Base-by-base conservation (phyloP, 1,284 basidiomycete species). In the Trametes pubescens region DNA sequence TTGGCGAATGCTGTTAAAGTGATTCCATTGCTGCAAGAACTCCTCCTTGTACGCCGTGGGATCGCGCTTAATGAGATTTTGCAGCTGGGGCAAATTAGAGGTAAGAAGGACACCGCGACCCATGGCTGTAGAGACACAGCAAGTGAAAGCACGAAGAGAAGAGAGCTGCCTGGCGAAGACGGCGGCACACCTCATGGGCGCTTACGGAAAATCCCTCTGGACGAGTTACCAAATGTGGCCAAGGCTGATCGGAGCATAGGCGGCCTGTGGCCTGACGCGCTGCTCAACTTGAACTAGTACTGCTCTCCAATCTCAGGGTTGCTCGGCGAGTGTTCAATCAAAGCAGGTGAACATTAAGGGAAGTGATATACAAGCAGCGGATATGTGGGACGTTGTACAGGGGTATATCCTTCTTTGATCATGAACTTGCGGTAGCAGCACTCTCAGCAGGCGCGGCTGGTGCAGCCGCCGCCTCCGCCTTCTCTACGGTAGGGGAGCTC, bases 1-100 rank as follows among this genome's bases (percentile, higher is more conserved):
- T 73, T 94, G 88, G 47, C 94, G 86, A 62, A 94, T 89, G 63
- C 90, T 93, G 71, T 93, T 88, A 79, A 96, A 99, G 77, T 99
- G 96, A 70, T 96, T 95, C 92, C 96, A 99, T 84, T 99, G 98
- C 68, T 96, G 95, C n/a, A 96, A 77, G 74, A 99, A 99, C 73
- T 99, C 98, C 71, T 99, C 96, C 75, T 90, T 92, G 82, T 99
- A 99, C 0, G 88, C 92, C 8, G 83, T 79, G 2, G 97, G 94
- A 75, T 98, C 95, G 61, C 98, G 87, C 79, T 98, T 99, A 77
- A 99, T 96, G 63, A 99, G 84, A 75, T 99, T 99, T 77, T 99
- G 98, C 21, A 99, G 81, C 71, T 92, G 91, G 0, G 90, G 90
- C 13, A 92, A 81, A 70, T 92, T 92, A 18, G 89, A 84, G 34